These are phyloP conservation scores for Fusarium sp. DNA, from an alignment of 2,329 filamentous ascomycete genomes.

Conservation along the genomic window DNA sequence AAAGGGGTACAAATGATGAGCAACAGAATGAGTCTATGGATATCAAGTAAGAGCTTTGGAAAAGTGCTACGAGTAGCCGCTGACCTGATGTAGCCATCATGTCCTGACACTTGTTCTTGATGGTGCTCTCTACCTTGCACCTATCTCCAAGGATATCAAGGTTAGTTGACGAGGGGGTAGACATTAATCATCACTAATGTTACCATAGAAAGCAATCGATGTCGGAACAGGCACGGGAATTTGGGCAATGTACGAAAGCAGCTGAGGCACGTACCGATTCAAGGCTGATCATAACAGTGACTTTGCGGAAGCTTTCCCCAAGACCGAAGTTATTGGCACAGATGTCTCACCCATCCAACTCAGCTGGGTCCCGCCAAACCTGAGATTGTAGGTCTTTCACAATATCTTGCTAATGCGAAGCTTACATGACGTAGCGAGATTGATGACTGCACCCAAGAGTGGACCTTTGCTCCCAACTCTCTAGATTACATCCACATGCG, in stretches of 20 bases:
- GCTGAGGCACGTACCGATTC: fast-evolving
- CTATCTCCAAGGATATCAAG: constrained; percentile 15
- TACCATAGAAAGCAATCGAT: constrained; percentile 15
- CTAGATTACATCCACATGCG: constrained; percentile 33
- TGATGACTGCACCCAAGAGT: constrained; percentile 34
- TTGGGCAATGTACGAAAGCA: constrained; percentile 26
- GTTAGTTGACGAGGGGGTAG: neutral
- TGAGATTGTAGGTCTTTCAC: constrained; percentile 13
- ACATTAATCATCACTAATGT: too few relatives aligned
- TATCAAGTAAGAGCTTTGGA: constrained; percentile 3
- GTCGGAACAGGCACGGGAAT: constrained; percentile 33
- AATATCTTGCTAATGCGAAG: too few relatives aligned
- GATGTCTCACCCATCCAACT: constrained; percentile 34
- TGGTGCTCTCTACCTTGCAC: constrained; percentile 16
- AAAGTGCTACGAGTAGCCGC: fast-evolving
- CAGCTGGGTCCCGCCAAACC: constrained; percentile 23
- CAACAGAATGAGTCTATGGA: constrained; percentile 37
- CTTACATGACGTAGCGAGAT: constrained; percentile 14
- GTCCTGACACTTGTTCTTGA: constrained; percentile 26
- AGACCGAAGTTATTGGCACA: constrained; percentile 22
- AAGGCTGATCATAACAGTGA: neutral
- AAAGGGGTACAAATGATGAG: constrained; percentile 31
- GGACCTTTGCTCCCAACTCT: constrained; percentile 26
- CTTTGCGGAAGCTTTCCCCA: constrained; percentile 22
- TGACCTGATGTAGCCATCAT: constrained; percentile 21